A percentile compares a stretch with the other conserved stretches of the same genome.
Evolutionary conservation across 805 yeast species (phyloP).

Genomic region (Sporopachydermia lactativora): DNA sequence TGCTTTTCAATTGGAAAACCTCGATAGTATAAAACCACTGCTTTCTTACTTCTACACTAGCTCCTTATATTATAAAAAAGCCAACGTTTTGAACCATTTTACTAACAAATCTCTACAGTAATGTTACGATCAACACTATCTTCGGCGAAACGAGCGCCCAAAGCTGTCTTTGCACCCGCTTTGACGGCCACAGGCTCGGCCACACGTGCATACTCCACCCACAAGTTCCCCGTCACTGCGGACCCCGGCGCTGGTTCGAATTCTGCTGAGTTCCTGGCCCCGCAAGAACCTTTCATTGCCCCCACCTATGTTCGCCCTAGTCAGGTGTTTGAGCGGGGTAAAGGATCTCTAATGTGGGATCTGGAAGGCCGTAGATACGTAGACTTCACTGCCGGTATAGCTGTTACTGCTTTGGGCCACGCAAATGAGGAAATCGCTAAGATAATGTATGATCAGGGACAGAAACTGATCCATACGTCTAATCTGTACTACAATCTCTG

Average conservation of each 20-base stretch:
- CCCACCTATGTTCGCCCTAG: conserved; percentile 75
- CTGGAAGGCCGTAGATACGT: conserved; percentile 62
- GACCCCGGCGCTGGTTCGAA: conserved; percentile 15
- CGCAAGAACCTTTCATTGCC: conserved; percentile 41
- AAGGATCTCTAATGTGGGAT: conserved; percentile 74
- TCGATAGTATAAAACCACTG: no score
- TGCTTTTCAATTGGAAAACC: no score
- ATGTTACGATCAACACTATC: no score
- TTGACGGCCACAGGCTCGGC: no score
- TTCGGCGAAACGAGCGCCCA: no score
- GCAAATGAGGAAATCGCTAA: conserved; percentile 60
- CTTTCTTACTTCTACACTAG: no score
- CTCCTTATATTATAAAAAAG: no score
- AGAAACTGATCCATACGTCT: conserved; percentile 65
- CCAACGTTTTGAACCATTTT: no score
- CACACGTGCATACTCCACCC: no score
- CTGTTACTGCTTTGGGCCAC: conserved; percentile 93
- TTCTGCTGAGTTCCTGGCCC: conserved; percentile 26
- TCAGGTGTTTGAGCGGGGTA: conserved; percentile 64
- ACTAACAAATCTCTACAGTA: no score
- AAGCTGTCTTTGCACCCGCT: no score
- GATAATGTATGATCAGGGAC: conserved; percentile 58
- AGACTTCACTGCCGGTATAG: conserved; percentile 93
- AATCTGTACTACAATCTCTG: conserved; percentile 77
- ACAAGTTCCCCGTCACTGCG: conserved; percentile 6